Base-by-base conservation (phyloP, 352 stramenopile species). In the Halophytophthora batemanensis region DNA sequence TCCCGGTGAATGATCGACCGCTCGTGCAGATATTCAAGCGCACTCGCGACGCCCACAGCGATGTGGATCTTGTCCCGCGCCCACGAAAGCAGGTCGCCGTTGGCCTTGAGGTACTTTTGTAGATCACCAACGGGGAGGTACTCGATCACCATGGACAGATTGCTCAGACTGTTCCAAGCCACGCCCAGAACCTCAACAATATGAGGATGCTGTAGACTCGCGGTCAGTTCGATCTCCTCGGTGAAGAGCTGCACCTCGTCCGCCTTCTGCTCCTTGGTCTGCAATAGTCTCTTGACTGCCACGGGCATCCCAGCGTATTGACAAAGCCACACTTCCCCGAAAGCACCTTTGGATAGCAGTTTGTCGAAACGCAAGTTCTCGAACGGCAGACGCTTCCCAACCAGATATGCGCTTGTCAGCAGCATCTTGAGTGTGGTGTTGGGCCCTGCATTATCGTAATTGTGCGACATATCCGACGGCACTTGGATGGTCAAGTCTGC, bases 271-370 rank as follows among this genome's bases (percentile, higher is more conserved):
- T 38, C 25, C 49, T 57, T 64, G 10, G 33, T 31, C 38, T 77
- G 56, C 18, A 79, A 19, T 34, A 80, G 45, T 8, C 64, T 53
- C 45, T 85, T 82, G 45, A 80, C 59, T 0, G 74, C 71, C 15
- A 85, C 57, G n/a, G 55, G 43, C 10, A 58, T 36, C 2, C 53
- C 50, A 12, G 66, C 44, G 33, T 64, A 77, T 23, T 65, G 25
- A 2, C 62, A 69, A 6, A 66, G 18, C 71, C 66, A 85, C 2
- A 87, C 71, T 37, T 87, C 76, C 12, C 76, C 76, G 25, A 61
- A 77, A 7, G 73, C 71, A 6, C 72, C 76, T 7, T 74, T 72
- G 0, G 66, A 61, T 3, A 86, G 22, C 14, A 64, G 29, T 14
- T 43, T 47, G 23, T 72, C 38, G 22, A 82, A 73, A 2, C 3